Evolutionary conservation across 306 rosid species (phyloP).

Genomic region (Lotus japonicus): DNA sequence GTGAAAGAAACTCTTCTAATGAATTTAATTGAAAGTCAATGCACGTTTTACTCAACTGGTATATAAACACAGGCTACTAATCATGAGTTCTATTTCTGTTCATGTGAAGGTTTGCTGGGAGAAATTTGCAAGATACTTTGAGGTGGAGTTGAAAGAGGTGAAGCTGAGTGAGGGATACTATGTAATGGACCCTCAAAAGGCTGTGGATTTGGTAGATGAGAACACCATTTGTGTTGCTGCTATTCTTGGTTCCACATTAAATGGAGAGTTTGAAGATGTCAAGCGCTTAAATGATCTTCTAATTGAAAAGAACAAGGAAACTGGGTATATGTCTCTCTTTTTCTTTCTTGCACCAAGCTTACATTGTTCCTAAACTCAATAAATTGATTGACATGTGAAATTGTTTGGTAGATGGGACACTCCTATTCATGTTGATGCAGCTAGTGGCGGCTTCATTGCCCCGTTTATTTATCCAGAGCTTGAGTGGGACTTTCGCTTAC

Average conservation of each 20-base stretch:
- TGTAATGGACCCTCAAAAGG: constrained; percentile 79
- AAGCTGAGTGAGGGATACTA: constrained; percentile 65
- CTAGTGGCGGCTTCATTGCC: constrained; percentile 94
- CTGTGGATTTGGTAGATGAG: constrained; percentile 87
- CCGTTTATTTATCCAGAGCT: constrained; percentile 87
- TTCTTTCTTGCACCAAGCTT: background rate
- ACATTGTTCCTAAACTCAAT: background rate
- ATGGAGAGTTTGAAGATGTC: constrained; percentile 97
- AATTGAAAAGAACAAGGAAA: constrained; percentile 55
- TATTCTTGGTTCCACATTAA: constrained; percentile 84
- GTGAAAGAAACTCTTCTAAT: too few relatives aligned
- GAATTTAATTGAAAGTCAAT: too few relatives aligned
- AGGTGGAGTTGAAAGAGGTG: constrained; percentile 90
- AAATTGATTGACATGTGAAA: background rate
- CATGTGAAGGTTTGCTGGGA: constrained; percentile 84
- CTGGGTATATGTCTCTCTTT: constrained; percentile 45
- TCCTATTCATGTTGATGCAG: constrained; percentile 94
- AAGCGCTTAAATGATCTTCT: constrained; percentile 73
- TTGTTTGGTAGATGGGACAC: constrained; percentile 70
- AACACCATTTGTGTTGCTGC: constrained; percentile 96
- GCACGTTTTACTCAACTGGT: too few relatives aligned
- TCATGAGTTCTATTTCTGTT: background rate
- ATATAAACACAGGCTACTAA: background rate
- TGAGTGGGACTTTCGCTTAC: constrained; percentile 84
- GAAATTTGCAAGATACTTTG: constrained; percentile 96